Conservation (phyloP, 176 grass and related monocot species). For the Rhipidocladum racemiflorum region DNA sequence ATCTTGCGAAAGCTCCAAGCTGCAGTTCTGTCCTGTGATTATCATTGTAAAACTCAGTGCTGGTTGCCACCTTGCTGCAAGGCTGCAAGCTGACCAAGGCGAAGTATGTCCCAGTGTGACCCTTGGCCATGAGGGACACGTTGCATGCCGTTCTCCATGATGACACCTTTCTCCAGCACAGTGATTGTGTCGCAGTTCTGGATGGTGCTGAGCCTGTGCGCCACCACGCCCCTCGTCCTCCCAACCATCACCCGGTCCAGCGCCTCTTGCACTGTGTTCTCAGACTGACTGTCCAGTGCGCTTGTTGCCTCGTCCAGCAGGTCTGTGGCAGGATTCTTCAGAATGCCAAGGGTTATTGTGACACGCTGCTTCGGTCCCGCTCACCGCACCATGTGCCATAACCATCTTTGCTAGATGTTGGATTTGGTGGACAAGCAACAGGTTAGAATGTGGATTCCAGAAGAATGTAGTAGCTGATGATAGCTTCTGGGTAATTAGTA, state of each 20-base stretch:
- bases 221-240: constrained; percentile 60
- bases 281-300: constrained; percentile 45
- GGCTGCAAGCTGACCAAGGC: constrained; percentile 56
- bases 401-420: too few species aligned
- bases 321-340: constrained; percentile 49
- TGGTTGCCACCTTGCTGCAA: constrained; percentile 44
- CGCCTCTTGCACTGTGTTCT: constrained; percentile 57
- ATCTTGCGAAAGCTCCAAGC: too few species aligned
- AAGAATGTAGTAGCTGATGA: too few species aligned
- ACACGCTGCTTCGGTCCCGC: constrained; percentile 73
- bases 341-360: constrained; percentile 48
- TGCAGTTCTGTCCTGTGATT: too few species aligned
- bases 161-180: constrained; percentile 45
- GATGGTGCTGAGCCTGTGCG: constrained; percentile 59
- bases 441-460: too few species aligned
- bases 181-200: constrained; percentile 51
- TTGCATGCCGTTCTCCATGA: constrained; percentile 70
- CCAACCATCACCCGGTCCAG: constrained; percentile 65
- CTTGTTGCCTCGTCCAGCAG: constrained; percentile 61
- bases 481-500: too few species aligned
- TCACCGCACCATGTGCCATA: constrained; percentile 78
- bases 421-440: too few species aligned
- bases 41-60: too few species aligned
- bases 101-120: constrained; percentile 41
- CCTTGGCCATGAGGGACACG: constrained; percentile 49